phyloP scores from a whole-genome alignment of 441 rosid genomes.

The Eruca vesicaria region DNA sequence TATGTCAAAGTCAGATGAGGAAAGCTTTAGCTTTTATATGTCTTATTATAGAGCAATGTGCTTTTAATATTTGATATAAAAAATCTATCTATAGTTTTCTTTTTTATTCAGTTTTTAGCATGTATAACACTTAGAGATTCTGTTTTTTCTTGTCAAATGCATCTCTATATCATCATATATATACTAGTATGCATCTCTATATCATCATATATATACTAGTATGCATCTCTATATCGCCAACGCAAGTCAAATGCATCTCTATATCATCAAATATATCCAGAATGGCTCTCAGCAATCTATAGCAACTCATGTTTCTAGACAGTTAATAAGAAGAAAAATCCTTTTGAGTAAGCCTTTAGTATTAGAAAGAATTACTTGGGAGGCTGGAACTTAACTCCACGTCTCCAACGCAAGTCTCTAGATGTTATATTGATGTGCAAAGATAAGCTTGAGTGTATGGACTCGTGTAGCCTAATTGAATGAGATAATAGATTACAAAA shows the following conservation, averaged over 20 bases:
- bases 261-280: no score
- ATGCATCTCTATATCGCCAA: neutral
- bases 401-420: neutral
- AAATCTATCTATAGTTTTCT: neutral
- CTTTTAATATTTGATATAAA: neutral
- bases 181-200: no score
- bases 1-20: neutral
- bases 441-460: neutral
- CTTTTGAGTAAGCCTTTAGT: neutral
- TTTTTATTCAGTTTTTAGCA: neutral
- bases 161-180: no score
- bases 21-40: neutral
- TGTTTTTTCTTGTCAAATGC: neutral
- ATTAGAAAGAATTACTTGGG: neutral
- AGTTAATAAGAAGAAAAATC: no score
- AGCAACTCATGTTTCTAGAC: no score
- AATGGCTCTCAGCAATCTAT: neutral
- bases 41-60: neutral
- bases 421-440: neutral
- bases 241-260: neutral
- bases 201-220: no score
- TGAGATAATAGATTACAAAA: neutral
- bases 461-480: neutral
- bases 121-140: neutral
- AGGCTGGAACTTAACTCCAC: no score